These are phyloP conservation scores for Epicoccum sorghinum DNA, from an alignment of 2,329 filamentous ascomycete species.

Conservation along the genomic window DNA sequence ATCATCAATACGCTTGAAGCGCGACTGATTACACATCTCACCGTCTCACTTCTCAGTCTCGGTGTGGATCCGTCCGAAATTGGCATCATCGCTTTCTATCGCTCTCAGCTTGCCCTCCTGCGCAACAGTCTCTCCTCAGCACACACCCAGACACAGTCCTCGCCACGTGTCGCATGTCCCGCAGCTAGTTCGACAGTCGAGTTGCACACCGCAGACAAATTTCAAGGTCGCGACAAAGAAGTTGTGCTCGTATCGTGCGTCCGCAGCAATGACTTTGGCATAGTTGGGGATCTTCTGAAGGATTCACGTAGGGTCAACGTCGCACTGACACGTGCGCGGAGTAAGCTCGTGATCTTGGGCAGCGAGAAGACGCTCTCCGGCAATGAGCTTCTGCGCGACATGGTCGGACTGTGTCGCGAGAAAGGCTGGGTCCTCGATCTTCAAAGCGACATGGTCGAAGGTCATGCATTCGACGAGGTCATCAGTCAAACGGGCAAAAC, in stretches of 20 bases:
- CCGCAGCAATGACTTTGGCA: slow-evolving; percentile 78
- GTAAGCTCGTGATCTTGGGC: slow-evolving; percentile 87
- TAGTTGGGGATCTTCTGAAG: slow-evolving; percentile 87
- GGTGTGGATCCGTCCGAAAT: slow-evolving; percentile 79
- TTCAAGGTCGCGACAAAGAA: slow-evolving; percentile 95
- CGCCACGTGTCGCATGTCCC: slow-evolving; percentile 46
- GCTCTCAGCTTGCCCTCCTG: slow-evolving; percentile 84
- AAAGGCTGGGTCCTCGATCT: slow-evolving; percentile 83
- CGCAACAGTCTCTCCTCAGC: slow-evolving; percentile 70
- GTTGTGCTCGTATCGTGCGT: slow-evolving; percentile 87
- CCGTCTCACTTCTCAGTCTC: slow-evolving; percentile 75
- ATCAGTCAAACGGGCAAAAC: slow-evolving; percentile 46
- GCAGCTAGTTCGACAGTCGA: slow-evolving; percentile 63
- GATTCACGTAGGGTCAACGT: slow-evolving; percentile 96
- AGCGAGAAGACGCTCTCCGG: slow-evolving; percentile 74
- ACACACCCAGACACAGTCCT: slow-evolving; percentile 51
- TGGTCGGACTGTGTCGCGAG: slow-evolving; percentile 78
- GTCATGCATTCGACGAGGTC: slow-evolving; percentile 70
- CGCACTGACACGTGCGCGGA: slow-evolving; percentile 89
- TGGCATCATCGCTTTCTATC: slow-evolving; percentile 96
- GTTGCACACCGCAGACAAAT: slow-evolving; percentile 96
- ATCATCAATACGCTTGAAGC: slow-evolving; percentile 90
- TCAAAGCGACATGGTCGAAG: slow-evolving; percentile 65
- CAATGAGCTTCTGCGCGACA: slow-evolving; percentile 75
- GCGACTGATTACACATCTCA: slow-evolving; percentile 76